Evolutionary conservation across 306 rosid species (phyloP).

Genomic region (Quillaja saponaria): DNA sequence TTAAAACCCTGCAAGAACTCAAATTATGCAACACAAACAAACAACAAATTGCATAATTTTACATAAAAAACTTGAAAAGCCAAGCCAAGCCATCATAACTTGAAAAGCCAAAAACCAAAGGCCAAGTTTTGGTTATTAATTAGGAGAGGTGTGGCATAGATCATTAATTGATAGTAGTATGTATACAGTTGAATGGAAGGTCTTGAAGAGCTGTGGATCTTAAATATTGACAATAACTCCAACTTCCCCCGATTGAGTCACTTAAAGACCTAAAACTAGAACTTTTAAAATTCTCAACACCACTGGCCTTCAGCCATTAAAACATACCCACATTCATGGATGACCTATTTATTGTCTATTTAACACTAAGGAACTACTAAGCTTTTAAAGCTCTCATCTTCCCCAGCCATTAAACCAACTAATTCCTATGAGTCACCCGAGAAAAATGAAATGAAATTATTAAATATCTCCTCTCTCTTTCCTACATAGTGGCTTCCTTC

Average conservation of each 20-base stretch:
- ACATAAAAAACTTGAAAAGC: neutral
- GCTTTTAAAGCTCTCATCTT: conserved; percentile 50
- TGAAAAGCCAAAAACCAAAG: conserved; percentile 16
- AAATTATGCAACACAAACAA: conserved; percentile 21
- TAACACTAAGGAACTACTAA: conserved; percentile 33
- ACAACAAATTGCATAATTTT: neutral
- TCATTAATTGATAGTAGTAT: conserved; percentile 56
- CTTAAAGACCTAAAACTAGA: conserved; percentile 29
- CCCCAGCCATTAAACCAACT: conserved; percentile 40
- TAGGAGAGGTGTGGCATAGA: conserved; percentile 56
- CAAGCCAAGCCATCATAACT: conserved; percentile 17
- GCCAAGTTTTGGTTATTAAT: conserved; percentile 25
- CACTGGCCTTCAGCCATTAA: conserved; percentile 47
- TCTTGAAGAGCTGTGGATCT: conserved; percentile 46
- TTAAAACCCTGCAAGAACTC: conserved; percentile 7
- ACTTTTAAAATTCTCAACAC: conserved; percentile 74
- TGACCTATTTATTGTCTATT: conserved; percentile 42
- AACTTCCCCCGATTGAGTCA: conserved; percentile 60
- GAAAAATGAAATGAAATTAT: conserved; percentile 31
- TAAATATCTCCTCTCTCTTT: conserved; percentile 39
- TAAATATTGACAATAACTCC: conserved; percentile 67
- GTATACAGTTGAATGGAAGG: conserved; percentile 64
- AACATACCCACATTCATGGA: conserved; percentile 43
- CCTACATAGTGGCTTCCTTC: conserved; percentile 33
- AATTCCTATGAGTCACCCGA: conserved; percentile 42